Percentiles rank a stretch among this genome's conserved stretches.
Evolutionary conservation across 176 grass and related monocot genomes (phyloP).

Genomic region (Juncus inflexus): DNA sequence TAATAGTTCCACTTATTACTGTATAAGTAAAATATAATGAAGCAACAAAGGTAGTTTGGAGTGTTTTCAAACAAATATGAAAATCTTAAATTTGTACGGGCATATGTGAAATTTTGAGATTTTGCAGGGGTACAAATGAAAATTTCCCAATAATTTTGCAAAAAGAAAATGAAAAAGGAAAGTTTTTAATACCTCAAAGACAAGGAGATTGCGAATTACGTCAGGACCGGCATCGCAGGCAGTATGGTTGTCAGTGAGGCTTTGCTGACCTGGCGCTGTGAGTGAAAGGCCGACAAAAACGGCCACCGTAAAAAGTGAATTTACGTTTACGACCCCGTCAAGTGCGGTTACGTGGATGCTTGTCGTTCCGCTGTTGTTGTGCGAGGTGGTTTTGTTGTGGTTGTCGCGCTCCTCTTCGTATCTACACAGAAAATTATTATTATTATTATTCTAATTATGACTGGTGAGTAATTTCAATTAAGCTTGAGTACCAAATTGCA

Average conservation of each 20-base stretch:
- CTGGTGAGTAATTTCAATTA: background rate
- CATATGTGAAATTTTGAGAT: no score
- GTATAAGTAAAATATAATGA: no score
- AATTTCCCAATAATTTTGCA: no score
- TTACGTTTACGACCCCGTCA: conserved; percentile 92
- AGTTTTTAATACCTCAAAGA: conserved; percentile 79
- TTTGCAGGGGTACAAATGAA: no score
- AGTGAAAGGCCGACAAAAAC: conserved; percentile 91
- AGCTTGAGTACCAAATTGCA: conserved; percentile 4
- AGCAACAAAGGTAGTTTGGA: no score
- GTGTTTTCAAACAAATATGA: no score
- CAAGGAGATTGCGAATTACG: conserved; percentile 63
- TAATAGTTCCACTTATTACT: no score
- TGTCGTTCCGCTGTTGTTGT: conserved; percentile 37
- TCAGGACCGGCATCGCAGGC: conserved; percentile 54
- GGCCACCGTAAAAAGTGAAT: conserved; percentile 92
- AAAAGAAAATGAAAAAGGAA: conserved; percentile 47
- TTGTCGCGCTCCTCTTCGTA: conserved; percentile 39
- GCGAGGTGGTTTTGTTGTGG: conserved; percentile 2
- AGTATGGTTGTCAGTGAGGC: conserved; percentile 42
- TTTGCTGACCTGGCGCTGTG: conserved; percentile 48
- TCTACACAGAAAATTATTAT: background rate
- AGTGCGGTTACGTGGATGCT: conserved; percentile 95
- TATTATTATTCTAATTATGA: no score
- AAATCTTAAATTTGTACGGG: no score